Evolutionary conservation across 23 red algal species (phyloP).

Genomic region (Agarophyton chilense): DNA sequence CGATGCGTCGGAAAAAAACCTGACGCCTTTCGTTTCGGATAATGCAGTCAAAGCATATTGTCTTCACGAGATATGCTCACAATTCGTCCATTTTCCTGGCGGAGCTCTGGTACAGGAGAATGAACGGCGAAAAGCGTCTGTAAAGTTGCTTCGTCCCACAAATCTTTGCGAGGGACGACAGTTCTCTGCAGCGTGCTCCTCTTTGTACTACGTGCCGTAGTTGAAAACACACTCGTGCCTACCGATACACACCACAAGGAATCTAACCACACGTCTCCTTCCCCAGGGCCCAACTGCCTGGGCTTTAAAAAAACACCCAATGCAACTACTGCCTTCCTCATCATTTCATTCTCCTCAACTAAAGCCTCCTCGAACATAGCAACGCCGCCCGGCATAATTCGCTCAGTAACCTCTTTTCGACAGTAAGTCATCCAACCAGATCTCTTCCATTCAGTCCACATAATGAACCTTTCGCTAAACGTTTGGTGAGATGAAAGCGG

Average conservation of each 20-base stretch:
- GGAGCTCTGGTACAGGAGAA: too few relatives aligned
- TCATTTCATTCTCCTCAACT: conserved; percentile 37
- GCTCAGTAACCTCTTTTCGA: background rate
- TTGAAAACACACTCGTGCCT: too few relatives aligned
- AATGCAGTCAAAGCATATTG: conserved; percentile 1
- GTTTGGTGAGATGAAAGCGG: conserved; percentile 2
- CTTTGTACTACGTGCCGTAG: too few relatives aligned
- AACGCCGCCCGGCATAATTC: conserved; percentile 20
- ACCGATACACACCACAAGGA: too few relatives aligned
- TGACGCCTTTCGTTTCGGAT: background rate
- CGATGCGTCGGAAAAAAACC: conserved; percentile 20
- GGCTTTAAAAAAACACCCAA: conserved; percentile 15
- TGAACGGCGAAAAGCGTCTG: too few relatives aligned
- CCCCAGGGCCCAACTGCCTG: background rate
- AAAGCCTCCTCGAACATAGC: conserved; percentile 45
- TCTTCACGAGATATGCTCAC: background rate
- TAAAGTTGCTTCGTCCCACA: too few relatives aligned
- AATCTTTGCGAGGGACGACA: too few relatives aligned
- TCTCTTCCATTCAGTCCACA: conserved; percentile 59
- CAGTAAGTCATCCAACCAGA: conserved; percentile 65
- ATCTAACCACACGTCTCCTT: background rate
- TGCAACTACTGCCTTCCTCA: conserved; percentile 7
- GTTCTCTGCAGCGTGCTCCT: too few relatives aligned
- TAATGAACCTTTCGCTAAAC: conserved; percentile 59
- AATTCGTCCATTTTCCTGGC: background rate